Evolutionary conservation across 306 rosid species (phyloP).

Genomic region (Hippophae tibetana): DNA sequence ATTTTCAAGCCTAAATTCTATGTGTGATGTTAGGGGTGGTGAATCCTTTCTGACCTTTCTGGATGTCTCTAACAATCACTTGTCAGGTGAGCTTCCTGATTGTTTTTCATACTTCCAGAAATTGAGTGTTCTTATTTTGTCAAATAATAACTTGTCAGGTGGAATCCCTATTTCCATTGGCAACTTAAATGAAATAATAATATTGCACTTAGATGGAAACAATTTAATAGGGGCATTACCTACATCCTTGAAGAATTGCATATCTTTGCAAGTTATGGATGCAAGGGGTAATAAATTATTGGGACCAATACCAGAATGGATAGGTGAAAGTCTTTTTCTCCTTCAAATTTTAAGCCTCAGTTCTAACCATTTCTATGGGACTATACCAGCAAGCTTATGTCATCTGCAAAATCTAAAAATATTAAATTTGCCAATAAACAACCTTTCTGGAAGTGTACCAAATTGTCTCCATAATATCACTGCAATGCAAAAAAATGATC

Average conservation of each 20-base stretch:
- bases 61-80: neutral
- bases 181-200: neutral
- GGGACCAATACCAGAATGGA: constrained; percentile 7
- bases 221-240: constrained; percentile 9
- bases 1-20: too few species aligned
- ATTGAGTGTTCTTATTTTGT: neutral
- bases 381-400: neutral
- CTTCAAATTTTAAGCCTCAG: constrained; percentile 1
- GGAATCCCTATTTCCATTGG: neutral
- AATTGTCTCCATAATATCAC: constrained; percentile 1
- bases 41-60: neutral
- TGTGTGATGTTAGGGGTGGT: too few species aligned
- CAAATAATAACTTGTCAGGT: neutral
- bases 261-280: neutral
- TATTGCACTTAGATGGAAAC: neutral
- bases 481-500: neutral
- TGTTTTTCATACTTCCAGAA: neutral
- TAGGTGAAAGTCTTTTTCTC: neutral
- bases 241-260: neutral
- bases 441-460: constrained; percentile 8
- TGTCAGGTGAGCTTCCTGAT: constrained; percentile 7
- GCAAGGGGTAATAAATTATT: constrained; percentile 7
- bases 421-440: constrained; percentile 8
- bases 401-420: neutral
- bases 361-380: constrained; percentile 1